Base-by-base conservation (phyloP, 1,284 basidiomycete genomes). In the Kwoniella shivajii region DNA sequence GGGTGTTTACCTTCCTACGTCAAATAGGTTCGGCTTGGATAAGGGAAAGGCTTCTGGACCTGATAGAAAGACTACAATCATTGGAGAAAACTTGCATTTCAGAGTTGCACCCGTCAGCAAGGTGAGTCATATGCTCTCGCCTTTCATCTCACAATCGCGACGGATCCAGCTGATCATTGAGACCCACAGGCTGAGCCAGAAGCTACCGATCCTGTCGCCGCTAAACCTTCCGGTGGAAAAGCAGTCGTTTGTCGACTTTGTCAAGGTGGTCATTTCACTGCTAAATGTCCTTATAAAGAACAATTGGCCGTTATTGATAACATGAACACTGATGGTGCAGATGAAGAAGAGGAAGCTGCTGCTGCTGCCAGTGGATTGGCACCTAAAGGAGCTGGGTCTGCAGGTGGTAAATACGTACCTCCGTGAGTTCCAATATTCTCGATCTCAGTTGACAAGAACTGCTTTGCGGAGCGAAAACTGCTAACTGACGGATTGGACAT, bases 261-360 rank as follows among this genome's bases (percentile, higher is more conserved):
- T 81, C 92, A 95, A 77, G 95, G 95, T 56, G 90, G 90, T 67
- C 96, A 99, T 81, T 99, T 94, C 79, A 99, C 96, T 11, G 89
- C 93, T 60, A 93, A 94, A 78, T 99, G 96, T 84, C 96, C 96
- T 11, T 96, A 96, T 85, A 96, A 93, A 79, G 94, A 98, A 68
- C 90, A 90, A 20, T 78, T 85, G 41, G 82, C 81, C 43, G 85
- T 92, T 11, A 85, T 88, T 20, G 90, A 88, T 59, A 68, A 65
- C 11, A 82, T 92, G 50, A 88, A 90, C 48, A 82, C 79, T 22
- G 67, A 63, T 79, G 79, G 55, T 26, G 62, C 57, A 18, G 65
- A 63, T 30, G 66, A 71, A 34, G 67, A 59, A 39, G 72, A 69
- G 27, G 62, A 57, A 30, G 57, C 37, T 46, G 61, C 38, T 29